Evolutionary conservation across 768 basidiomycete genomes (phyloP).

Genomic region (Boletus barrowsii): DNA sequence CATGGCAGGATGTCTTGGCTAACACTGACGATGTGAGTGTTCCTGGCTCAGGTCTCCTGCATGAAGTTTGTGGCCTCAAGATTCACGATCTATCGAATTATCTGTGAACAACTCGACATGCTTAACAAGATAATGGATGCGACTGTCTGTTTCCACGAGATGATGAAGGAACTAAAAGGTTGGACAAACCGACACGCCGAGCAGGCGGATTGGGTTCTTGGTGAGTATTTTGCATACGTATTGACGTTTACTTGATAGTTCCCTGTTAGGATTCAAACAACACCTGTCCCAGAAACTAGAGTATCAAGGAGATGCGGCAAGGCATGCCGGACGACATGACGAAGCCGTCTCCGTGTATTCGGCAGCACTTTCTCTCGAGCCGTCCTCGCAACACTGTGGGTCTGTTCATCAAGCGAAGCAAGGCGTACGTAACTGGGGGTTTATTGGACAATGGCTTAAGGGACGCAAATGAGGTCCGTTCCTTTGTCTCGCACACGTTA

Average conservation of each 20-base stretch:
- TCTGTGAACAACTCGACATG: background rate
- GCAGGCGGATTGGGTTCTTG: background rate
- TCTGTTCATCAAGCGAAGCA: constrained; percentile 8
- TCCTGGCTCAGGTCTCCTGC: too few relatives aligned
- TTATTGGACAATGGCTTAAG: background rate
- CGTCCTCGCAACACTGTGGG: background rate
- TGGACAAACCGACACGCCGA: background rate
- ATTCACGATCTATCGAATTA: background rate
- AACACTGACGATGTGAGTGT: background rate
- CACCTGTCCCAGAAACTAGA: background rate
- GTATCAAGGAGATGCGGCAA: background rate
- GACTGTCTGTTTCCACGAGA: background rate
- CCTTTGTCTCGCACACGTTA: background rate
- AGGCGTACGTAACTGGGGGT: background rate
- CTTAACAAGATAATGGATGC: background rate
- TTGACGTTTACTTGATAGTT: background rate
- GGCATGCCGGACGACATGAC: background rate
- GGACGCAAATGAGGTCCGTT: constrained; percentile 2
- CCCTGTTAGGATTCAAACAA: background rate
- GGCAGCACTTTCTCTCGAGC: background rate
- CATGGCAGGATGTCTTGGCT: background rate
- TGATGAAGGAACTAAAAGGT: background rate
- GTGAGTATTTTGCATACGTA: background rate
- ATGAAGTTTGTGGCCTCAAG: background rate
- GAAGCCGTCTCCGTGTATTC: constrained; percentile 6